A percentile compares a stretch with the other conserved stretches of the same genome.
phyloP scores from a whole-genome alignment of 1,284 basidiomycete species.

The Tilletia caries region DNA sequence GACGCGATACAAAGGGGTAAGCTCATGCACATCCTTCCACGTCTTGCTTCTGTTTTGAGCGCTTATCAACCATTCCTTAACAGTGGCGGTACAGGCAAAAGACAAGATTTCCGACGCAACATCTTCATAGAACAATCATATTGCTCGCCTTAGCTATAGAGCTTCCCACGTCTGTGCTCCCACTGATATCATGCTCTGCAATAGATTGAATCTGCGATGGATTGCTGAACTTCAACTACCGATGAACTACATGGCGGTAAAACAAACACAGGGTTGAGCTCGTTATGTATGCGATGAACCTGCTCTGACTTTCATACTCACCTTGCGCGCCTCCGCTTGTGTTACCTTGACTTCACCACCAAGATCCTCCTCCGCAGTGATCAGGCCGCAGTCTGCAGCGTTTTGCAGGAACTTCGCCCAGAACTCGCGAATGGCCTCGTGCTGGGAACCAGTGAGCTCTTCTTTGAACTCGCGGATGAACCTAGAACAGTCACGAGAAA shows the following conservation, averaged over 20 bases:
- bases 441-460: not conserved
- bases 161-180: no score
- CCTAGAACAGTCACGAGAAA: not conserved
- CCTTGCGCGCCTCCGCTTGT: not conserved
- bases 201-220: no score
- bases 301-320: not conserved
- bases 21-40: not conserved
- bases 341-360: not conserved
- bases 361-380: not conserved
- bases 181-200: no score
- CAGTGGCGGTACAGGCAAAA: conserved; percentile 3
- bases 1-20: not conserved
- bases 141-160: no score
- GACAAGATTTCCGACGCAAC: not conserved
- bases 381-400: not conserved
- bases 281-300: not conserved
- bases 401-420: not conserved
- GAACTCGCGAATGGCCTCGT: not conserved
- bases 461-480: conserved; percentile 3
- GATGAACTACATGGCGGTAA: no score
- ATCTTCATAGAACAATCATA: not conserved
- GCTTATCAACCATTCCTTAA: not conserved
- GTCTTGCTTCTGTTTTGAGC: not conserved
- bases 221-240: no score
- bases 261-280: no score